A percentile compares a stretch with the other conserved stretches of the same genome.
These are phyloP conservation scores for Gentiana straminea DNA, from an alignment of 257 asterid species.

Conservation along the genomic window DNA sequence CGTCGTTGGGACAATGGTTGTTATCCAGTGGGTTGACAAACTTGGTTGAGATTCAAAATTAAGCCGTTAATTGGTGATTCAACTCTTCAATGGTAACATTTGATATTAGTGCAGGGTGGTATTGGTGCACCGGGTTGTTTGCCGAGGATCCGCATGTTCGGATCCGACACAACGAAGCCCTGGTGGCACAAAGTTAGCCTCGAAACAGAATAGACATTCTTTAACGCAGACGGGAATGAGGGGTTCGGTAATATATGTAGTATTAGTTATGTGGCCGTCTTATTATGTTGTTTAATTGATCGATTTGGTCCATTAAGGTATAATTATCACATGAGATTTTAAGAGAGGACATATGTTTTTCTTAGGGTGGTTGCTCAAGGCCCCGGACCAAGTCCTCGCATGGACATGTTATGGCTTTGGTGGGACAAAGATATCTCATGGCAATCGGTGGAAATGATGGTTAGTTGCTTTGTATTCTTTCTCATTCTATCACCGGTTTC, in stretches of 20 bases:
- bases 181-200: constrained; percentile 91
- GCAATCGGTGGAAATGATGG: constrained; percentile 99
- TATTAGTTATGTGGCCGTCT: no score
- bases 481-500: not conserved
- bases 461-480: constrained; percentile 24
- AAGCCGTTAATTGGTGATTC: constrained; percentile 5
- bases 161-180: constrained; percentile 92
- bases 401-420: constrained; percentile 99
- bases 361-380: constrained; percentile 97
- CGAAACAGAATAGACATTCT: constrained; percentile 1
- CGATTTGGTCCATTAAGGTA: no score
- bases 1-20: constrained; percentile 99
- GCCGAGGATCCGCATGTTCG: constrained; percentile 97
- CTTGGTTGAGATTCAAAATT: constrained; percentile 9
- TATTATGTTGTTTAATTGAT: no score
- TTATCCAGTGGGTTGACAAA: constrained; percentile 67
- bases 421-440: constrained; percentile 98
- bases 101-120: constrained; percentile 64
- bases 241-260: no score
- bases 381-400: constrained; percentile 98
- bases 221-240: not conserved
- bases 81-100: not conserved
- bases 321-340: not conserved
- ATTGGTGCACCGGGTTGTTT: constrained; percentile 98
- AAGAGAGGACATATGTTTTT: constrained; percentile 1